Evolutionary conservation across 164 flowering plant genomes (phyloP), one percentile per base, ranked within the genome.

Genomic region (Chimonanthus praecox): DNA sequence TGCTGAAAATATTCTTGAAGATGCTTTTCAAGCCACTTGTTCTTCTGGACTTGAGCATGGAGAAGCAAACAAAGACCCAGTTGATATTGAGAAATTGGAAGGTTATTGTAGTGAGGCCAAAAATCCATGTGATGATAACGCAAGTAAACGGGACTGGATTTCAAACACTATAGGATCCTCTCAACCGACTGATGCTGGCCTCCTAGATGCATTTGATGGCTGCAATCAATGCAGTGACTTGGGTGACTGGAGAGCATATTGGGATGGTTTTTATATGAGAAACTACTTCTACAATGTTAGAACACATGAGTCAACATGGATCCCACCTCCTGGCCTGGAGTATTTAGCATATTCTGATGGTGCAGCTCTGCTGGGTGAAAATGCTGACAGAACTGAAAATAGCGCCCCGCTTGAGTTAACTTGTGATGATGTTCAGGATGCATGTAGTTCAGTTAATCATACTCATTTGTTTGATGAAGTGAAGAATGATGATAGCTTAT

Each of bases 261-360:
- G 95, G 98, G 99, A 95, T 71, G 71, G 82, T 47, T 84, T 65
- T 74, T 88, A 88, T 80, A 67, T 47, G 85, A 87, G 89, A 73
- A 80, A 79, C 71, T 95, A 91, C 83, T 95, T 83, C 67, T 91
- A 84, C 73, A 93, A 95, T 81, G 54, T 70, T 7, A 82, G 74
- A 76, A 91, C 94, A 73, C 80, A 82, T 7, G 89, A 81, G 68
- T 87, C 94, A 60, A 91, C 97, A 21, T 92, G 99, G 99, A 61
- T 80, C 45, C 91, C 89, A 47, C 99, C 98, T 65, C 83, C 85
- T 46, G 91, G 89, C 49, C 78, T 86, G 90, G 92, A 86, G 51
- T 77, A 77, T 76, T 76, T 81, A 67, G 75, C 66, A 49, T 69
- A 16, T 67, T 67, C 66, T 72, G 82, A 72, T 51, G 8, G 7